A percentile compares a stretch with the other conserved stretches of the same genome.
These are phyloP conservation scores for Clonostachys solani DNA, from an alignment of 2,329 filamentous ascomycete species.

Conservation along the genomic window DNA sequence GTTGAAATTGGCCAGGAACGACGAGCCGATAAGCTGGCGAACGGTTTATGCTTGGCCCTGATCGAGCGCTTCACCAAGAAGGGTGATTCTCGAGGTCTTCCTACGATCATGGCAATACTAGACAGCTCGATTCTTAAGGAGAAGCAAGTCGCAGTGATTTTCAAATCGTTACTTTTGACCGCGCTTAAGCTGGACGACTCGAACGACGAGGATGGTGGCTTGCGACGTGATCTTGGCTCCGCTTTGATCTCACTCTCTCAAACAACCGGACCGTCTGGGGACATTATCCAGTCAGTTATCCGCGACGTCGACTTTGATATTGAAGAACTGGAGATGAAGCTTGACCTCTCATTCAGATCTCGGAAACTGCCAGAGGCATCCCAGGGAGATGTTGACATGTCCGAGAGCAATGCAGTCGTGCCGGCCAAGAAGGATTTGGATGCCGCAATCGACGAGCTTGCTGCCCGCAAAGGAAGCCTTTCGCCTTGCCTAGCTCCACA, in stretches of 20 bases:
- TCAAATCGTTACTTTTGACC: slow-evolving; percentile 60
- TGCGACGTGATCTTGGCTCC: slow-evolving; percentile 61
- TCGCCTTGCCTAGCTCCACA: slow-evolving; percentile 49
- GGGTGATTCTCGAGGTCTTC: slow-evolving; percentile 51
- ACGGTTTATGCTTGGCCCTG: slow-evolving; percentile 65
- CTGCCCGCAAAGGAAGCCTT: slow-evolving; percentile 26
- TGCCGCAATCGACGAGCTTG: slow-evolving; percentile 30
- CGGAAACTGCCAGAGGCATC: slow-evolving; percentile 41
- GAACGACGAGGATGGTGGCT: slow-evolving; percentile 47
- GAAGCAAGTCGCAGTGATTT: slow-evolving; percentile 58
- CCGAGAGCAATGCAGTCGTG: slow-evolving; percentile 12
- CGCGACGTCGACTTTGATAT: slow-evolving; percentile 67
- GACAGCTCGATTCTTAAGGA: slow-evolving; percentile 56
- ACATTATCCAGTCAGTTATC: slow-evolving; percentile 64
- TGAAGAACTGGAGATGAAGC: slow-evolving; percentile 68
- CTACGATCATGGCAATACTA: slow-evolving; percentile 58
- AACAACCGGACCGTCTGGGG: slow-evolving; percentile 50
- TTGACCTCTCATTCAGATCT: slow-evolving; percentile 66
- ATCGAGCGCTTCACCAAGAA: slow-evolving; percentile 59
- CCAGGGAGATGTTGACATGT: slow-evolving; percentile 39
- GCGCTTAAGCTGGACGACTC: slow-evolving; percentile 53
- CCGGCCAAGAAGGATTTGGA: slow-evolving; percentile 30
- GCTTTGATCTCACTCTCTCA: slow-evolving; percentile 64
- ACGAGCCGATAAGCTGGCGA: slow-evolving; percentile 65
- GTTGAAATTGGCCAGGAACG: slow-evolving; percentile 59